Evolutionary conservation across 257 asterid genomes (phyloP), one percentile per base, ranked within the genome.

Genomic region (Capsicum pubescens): DNA sequence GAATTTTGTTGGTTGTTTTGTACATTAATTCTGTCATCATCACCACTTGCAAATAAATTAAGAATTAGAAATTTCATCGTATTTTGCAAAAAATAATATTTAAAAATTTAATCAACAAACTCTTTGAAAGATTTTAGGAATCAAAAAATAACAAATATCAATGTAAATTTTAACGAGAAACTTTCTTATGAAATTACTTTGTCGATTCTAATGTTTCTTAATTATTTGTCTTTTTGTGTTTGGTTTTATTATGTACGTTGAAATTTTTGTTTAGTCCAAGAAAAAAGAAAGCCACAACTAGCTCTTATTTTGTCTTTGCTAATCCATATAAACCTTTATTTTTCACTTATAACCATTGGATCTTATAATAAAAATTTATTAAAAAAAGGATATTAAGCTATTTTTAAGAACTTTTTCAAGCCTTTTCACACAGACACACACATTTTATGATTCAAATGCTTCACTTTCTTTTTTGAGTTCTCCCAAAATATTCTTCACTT

Each of bases 201-300:
- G 95, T 93, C 94, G 90, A 86, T 82, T 89, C 85, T 42, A 56
- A 42, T 93, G 95, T 92, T 88, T 69, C 89, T 85, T 67, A 87
- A 88, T 88, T 85, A 58, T 81, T 89, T 91, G 97, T 92, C 94
- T 42, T 87, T 70, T 57, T 58, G 74, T 85, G 32, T 59, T 56
- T 90, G 93, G 88, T 84, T 84, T 90, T 72, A 85, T 90, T 72
- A 85, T 88, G 88, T 92, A 86, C 86, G 82, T 89, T 91, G 91
- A 80, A 83, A 44, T 83, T 61, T 86, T 84, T 81, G 71, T 72
- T 14, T 39, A 85, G 76, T 88, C 89, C 93, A 85, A 86, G 83
- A 78, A 81, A 35, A 16, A 16, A 13, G 67, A 57, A 84, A 60
- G 26, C 78, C 71, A 84, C 86, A 83, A 64, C 86, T 80, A 26